phyloP scores from a whole-genome alignment of 2,329 filamentous ascomycete genomes.

The Trichophyton rubrum region DNA sequence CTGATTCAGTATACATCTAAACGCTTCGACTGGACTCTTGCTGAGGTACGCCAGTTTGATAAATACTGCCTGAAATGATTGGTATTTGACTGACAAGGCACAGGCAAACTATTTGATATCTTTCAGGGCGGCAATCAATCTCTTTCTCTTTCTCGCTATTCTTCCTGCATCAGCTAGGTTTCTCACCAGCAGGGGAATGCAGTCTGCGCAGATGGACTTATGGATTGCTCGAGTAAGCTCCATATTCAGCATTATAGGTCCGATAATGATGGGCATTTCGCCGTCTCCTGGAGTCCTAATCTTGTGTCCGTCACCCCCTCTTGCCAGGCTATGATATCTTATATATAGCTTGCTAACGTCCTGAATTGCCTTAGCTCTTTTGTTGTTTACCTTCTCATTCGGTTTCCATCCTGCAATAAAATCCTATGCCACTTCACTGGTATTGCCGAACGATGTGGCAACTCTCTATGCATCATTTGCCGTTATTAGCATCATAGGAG shows the following conservation, averaged over 20 bases:
- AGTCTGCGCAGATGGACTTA: not conserved
- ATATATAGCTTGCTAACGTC: not conserved
- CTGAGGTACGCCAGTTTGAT: not conserved
- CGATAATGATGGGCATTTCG: conserved; percentile 4
- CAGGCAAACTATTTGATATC: conserved; percentile 5
- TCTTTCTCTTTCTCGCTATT: not conserved
- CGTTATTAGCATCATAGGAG: not conserved
- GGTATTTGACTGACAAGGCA: not conserved
- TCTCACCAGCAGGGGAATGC: not conserved
- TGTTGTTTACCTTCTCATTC: not conserved
- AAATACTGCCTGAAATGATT: not conserved
- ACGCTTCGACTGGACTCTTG: conserved; percentile 4
- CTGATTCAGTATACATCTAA: conserved; percentile 6
- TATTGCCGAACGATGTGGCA: not conserved
- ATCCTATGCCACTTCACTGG: conserved; percentile 2
- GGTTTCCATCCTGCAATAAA: conserved; percentile 1
- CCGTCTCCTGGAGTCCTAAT: not conserved
- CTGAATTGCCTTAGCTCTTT: not conserved
- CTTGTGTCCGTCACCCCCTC: not conserved
- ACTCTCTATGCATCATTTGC: conserved; percentile 1
- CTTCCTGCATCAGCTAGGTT: not conserved
- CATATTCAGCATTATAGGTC: conserved; percentile 1
- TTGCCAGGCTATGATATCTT: not conserved
- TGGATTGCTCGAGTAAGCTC: conserved; percentile 7
- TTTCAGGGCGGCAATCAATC: not conserved